Evolutionary conservation across 1,139 yeast species (phyloP), one percentile per base, ranked within the genome.

Genomic region (Wickerhamomyces sp.): DNA sequence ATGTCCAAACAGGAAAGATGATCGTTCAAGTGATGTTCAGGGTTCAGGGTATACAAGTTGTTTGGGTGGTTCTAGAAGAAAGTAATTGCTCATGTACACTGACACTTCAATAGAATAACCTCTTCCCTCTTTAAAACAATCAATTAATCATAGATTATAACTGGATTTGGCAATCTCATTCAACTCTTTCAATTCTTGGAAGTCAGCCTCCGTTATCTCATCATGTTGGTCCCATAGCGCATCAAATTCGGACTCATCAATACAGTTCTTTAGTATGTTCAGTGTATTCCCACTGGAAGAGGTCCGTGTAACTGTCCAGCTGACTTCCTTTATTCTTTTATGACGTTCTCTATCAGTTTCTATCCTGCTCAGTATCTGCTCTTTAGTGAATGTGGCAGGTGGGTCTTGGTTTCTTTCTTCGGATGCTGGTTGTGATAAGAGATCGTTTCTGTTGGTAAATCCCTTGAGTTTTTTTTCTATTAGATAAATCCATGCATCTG

Each of bases 311-410:
- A 84, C 80, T 13, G 79, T 76, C 95, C 95, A 87, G 33, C 82
- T 68, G 27, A 72, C 76, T 58, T 89, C 96, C 55, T 88, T 86
- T 14, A 84, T 77, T 48, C 86, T 73, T 60, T 89, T 89, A 55
- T 85, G 89, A 40, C 93, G 71, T 61, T 89, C 96, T 53, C 96
- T 68, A 61, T 89, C 96, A 51, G 85, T 93, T 60, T 89, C 95
- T 80, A 89, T 86, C 49, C 96, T 69, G 36, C 77, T 70, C n/a
- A 85, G 61, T 13, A 85, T 80, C 54, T 84, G 84, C 41, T 76
- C 73, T 46, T 72, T 73, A 2, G 80, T 62, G 13, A 75, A 50
- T 7, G 36, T 59, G 41, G 63, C 54, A 35, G 62, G 56, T 38
- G 62, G 52, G 58, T 71, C 54, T 23, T 63, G 65, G 7, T 9